A percentile compares a stretch with the other conserved stretches of the same genome.
Evolutionary conservation across 2,329 filamentous ascomycete species (phyloP).

Genomic region (Arthrobotrys musiformis): DNA sequence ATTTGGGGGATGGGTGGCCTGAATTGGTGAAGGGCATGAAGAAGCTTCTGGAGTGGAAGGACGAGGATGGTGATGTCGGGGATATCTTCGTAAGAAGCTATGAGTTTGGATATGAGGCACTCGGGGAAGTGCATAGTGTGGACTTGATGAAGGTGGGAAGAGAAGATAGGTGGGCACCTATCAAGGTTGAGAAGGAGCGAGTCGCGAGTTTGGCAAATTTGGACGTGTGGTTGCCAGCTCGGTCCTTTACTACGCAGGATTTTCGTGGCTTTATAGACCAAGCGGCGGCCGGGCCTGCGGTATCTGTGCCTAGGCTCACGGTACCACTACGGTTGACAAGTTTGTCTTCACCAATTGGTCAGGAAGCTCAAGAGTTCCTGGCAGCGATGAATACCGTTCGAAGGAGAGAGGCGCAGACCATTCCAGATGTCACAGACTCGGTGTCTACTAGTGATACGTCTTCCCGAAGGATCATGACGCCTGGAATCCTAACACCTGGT

Average conservation of each 20-base stretch:
- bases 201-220: slow-evolving; percentile 17
- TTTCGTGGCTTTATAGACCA: background rate
- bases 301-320: background rate
- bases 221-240: slow-evolving; percentile 10
- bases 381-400: slow-evolving; percentile 28
- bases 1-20: slow-evolving; percentile 89
- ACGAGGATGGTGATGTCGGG: slow-evolving; percentile 77
- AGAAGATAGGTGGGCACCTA: slow-evolving; percentile 46
- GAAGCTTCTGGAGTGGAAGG: slow-evolving; percentile 79
- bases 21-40: slow-evolving; percentile 79
- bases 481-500: slow-evolving; percentile 22
- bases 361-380: slow-evolving; percentile 38
- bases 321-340: slow-evolving; percentile 18
- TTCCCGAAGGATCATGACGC: slow-evolving; percentile 39
- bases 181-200: slow-evolving; percentile 37
- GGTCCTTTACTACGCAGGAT: background rate
- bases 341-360: slow-evolving; percentile 10
- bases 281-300: background rate
- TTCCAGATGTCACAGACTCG: slow-evolving; percentile 35
- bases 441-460: slow-evolving; percentile 49
- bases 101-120: slow-evolving; percentile 78
- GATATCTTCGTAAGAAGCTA: slow-evolving; percentile 87
- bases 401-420: slow-evolving; percentile 10
- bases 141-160: slow-evolving; percentile 66
- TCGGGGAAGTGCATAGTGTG: slow-evolving; percentile 68